Base-by-base conservation (phyloP, 2,329 filamentous ascomycete species). In the Falciphora oryzae region DNA sequence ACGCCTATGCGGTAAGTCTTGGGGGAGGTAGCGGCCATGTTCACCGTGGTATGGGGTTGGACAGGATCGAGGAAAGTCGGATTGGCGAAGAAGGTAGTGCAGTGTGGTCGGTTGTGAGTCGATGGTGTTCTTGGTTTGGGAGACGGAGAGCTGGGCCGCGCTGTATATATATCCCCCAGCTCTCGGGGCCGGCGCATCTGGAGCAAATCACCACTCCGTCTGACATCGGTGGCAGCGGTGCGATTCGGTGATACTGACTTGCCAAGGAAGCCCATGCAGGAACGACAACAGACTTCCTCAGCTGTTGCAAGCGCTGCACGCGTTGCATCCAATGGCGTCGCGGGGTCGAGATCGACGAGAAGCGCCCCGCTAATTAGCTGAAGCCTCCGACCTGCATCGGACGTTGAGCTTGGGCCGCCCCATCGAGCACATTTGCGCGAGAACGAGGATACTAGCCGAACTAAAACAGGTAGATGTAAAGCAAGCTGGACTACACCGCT, bases 1-100 rank as follows among this genome's bases (percentile, higher is more conserved):
- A 79, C 73, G 65, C 73, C 77, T 68, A 80, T 72, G 68, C 76
- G 76, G 62, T 79, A 71, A 27, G 35, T 25, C 16, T 63, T 60
- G 38, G 16, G 3, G 2, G 50, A 5, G 11, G 50, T 38, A 31
- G 58, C 18, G 7, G 44, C 44, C 44, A 53, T 53, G 18, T 22
- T 31, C 11, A 7, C 31, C 5, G 58, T 1, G 29, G 31, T n/a
- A n/a, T 53, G 44, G n/a, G n/a, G 2, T n/a, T 25, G n/a, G 7
- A 2, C 22, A 53, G 10, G 44, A 18, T 16, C 14, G 38, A 18
- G 4, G 38, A 18, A 18, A 16, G 8, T 38, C 13, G 5, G 35
- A 14, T 16, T 3, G 38, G 38, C 13, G 16, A 1, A 18, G 16
- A 44, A 44, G 14, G 38, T 1, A 16, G 5, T 18, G 14, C 16